Evolutionary conservation across 257 asterid genomes (phyloP).

Genomic region (Fraxinus excelsior): DNA sequence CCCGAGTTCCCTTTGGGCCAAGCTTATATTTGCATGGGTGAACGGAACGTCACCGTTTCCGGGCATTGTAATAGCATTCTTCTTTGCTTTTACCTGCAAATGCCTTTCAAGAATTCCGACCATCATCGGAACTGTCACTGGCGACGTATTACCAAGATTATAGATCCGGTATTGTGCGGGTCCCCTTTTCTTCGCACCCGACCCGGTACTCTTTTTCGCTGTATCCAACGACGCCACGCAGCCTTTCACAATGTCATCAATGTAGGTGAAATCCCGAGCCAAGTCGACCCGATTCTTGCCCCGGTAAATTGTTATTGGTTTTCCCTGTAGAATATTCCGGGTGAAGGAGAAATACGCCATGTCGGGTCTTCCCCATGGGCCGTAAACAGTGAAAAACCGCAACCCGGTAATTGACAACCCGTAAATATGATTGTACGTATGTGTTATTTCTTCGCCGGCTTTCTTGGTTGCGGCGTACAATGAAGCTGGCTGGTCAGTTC

Average conservation of each 20-base stretch:
- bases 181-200: constrained; percentile 56
- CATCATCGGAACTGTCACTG: constrained; percentile 59
- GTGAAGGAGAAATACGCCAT: constrained; percentile 60
- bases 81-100: constrained; percentile 50
- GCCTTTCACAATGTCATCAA: constrained; percentile 53
- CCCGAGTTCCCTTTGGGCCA: constrained; percentile 46
- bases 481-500: constrained; percentile 54
- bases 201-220: constrained; percentile 55
- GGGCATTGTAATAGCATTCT: constrained; percentile 45
- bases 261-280: constrained; percentile 57
- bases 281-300: constrained; percentile 47
- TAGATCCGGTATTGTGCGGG: constrained; percentile 54
- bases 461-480: constrained; percentile 56
- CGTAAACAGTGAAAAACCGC: constrained; percentile 56
- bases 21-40: constrained; percentile 53
- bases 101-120: constrained; percentile 51
- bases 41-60: constrained; percentile 71
- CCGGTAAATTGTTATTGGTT: constrained; percentile 44
- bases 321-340: constrained; percentile 40
- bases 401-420: constrained; percentile 50
- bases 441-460: constrained; percentile 56
- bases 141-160: constrained; percentile 58
- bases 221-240: constrained; percentile 50
- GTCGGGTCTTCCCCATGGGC: constrained; percentile 61
- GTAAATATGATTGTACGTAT: constrained; percentile 52